These are phyloP conservation scores for Phoma herbarum DNA, from an alignment of 2,329 filamentous ascomycete genomes.

Conservation along the genomic window DNA sequence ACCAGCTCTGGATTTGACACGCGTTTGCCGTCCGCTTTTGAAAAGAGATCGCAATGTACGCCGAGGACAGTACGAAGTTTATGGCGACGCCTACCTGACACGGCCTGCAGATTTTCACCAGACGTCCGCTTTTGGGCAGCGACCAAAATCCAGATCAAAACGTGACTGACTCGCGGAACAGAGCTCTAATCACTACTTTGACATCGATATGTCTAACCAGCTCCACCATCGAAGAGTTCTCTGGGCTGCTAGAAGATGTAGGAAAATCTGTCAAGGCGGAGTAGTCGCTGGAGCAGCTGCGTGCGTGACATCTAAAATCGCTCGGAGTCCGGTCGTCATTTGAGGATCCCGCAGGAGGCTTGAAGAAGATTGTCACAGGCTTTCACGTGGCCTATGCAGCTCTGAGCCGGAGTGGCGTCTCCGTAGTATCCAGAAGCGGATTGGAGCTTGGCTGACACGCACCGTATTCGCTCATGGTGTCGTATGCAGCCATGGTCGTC, in stretches of 20 bases:
- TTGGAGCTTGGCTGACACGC: neutral
- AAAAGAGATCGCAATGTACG: neutral
- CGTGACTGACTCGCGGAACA: slow-evolving; percentile 11
- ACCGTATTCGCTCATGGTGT: slow-evolving; percentile 1
- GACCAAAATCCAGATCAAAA: neutral
- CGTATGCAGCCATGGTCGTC: neutral
- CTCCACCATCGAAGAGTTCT: neutral
- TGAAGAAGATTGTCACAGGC: neutral
- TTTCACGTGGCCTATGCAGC: slow-evolving; percentile 3
- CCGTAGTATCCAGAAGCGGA: neutral
- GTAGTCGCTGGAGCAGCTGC: neutral
- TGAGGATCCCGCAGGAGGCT: neutral
- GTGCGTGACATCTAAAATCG: neutral
- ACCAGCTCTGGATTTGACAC: neutral
- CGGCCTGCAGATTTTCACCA: neutral
- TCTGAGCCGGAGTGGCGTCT: neutral
- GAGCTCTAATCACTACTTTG: neutral
- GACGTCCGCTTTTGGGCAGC: slow-evolving; percentile 4
- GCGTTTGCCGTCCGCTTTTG: neutral
- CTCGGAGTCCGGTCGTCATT: neutral
- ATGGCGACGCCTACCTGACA: slow-evolving; percentile 4
- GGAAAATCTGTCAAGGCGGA: neutral
- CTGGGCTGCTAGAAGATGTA: neutral
- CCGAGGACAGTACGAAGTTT: neutral
- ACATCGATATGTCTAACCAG: neutral